These are phyloP conservation scores for Lentinula sp. DNA, from an alignment of 768 basidiomycete species.

Conservation along the genomic window DNA sequence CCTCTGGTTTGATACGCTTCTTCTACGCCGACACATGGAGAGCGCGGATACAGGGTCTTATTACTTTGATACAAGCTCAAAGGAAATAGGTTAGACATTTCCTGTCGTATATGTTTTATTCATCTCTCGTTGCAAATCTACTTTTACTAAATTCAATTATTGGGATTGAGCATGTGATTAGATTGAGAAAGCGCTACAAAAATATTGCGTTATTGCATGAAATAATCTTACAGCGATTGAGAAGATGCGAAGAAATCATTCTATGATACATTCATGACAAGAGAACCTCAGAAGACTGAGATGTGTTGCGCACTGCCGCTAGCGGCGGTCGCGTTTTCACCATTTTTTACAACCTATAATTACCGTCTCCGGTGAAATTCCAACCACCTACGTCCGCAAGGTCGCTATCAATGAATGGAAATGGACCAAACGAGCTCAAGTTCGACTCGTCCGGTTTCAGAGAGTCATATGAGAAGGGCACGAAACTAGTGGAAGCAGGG, in stretches of 20 bases:
- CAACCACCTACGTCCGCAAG: not conserved
- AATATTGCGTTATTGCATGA: not conserved
- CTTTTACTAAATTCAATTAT: not conserved
- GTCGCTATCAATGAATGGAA: not conserved
- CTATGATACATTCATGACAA: not conserved
- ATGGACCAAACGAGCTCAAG: not conserved
- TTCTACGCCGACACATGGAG: conserved; percentile 50
- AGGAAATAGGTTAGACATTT: conserved; percentile 19
- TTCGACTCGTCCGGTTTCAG: not conserved
- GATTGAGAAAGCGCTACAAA: too few species aligned
- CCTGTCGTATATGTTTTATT: not conserved
- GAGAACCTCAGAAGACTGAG: not conserved
- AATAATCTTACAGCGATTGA: not conserved
- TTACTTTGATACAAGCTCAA: conserved; percentile 29
- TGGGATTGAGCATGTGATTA: not conserved
- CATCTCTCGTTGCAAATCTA: not conserved
- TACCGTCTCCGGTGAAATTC: not conserved
- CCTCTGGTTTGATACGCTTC: conserved; percentile 42
- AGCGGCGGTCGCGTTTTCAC: not conserved
- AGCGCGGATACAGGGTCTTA: conserved; percentile 35
- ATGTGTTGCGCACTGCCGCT: not conserved
- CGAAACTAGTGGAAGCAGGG: not conserved
- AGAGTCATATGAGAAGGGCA: not conserved
- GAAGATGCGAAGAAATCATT: not conserved
- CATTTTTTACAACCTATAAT: not conserved